Evolutionary conservation across 257 asterid species (phyloP).

Genomic region (Solanum gracilifrons): DNA sequence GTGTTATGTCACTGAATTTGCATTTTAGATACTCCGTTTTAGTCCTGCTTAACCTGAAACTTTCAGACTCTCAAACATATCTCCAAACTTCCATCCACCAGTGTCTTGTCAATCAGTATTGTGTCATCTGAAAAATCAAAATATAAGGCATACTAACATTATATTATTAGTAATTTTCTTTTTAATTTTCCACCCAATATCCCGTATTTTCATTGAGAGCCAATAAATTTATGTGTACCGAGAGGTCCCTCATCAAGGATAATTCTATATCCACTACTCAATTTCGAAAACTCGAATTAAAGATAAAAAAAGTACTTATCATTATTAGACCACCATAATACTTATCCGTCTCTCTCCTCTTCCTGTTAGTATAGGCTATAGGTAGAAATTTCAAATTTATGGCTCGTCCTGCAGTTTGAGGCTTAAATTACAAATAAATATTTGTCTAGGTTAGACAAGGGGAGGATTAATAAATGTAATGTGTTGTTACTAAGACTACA

Average conservation of each 20-base stretch:
- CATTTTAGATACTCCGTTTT: neutral
- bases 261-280: neutral
- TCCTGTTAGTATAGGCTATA: neutral
- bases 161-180: neutral
- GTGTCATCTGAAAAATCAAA: neutral
- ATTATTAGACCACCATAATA: neutral
- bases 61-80: neutral
- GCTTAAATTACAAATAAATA: neutral
- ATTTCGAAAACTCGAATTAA: rapidly evolving
- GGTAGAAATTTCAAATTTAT: neutral
- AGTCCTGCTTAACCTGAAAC: neutral
- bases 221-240: neutral
- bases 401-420: neutral
- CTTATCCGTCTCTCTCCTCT: neutral
- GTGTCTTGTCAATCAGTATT: neutral
- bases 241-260: neutral
- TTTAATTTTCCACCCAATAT: neutral
- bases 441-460: neutral
- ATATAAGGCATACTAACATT: neutral
- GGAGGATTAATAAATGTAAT: neutral
- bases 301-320: neutral
- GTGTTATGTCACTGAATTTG: neutral
- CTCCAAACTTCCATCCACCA: neutral
- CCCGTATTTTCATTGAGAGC: neutral
- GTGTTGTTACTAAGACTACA: neutral